phyloP scores from a whole-genome alignment of 306 rosid species.

The Vigna radiata region DNA sequence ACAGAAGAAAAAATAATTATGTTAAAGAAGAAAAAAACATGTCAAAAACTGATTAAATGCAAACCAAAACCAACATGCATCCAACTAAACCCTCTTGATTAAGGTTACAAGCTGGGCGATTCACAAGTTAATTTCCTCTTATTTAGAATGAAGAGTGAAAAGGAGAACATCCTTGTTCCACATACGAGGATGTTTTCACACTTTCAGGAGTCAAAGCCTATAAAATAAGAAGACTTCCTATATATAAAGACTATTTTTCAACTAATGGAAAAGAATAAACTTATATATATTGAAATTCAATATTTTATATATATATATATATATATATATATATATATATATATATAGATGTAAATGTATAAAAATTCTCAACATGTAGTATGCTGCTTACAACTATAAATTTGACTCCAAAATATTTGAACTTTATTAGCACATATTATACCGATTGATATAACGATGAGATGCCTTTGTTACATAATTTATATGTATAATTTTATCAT shows the following conservation, averaged over 20 bases:
- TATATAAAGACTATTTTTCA: background rate
- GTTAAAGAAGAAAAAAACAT: too few relatives aligned
- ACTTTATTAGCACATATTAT: too few relatives aligned
- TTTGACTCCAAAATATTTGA: too few relatives aligned
- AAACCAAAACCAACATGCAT: background rate
- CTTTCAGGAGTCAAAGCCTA: background rate
- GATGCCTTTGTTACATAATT: too few relatives aligned
- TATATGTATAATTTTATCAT: too few relatives aligned
- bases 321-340: too few relatives aligned
- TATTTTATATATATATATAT: too few relatives aligned
- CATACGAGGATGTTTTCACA: background rate
- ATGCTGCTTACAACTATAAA: too few relatives aligned
- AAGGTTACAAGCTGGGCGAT: background rate
- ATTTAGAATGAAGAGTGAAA: background rate
- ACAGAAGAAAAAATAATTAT: background rate
- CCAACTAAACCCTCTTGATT: background rate
- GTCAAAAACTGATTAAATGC: background rate
- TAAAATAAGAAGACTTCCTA: background rate
- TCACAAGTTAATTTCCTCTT: background rate
- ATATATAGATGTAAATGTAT: too few relatives aligned
- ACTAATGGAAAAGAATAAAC: background rate
- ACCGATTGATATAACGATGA: too few relatives aligned
- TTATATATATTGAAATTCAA: too few relatives aligned
- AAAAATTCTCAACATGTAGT: too few relatives aligned
- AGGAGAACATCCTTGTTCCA: background rate